Percentiles rank a stretch among this genome's conserved stretches.
Conservation (phyloP, 75 land plant genomes). For the Chamaecyparis obtusa region DNA sequence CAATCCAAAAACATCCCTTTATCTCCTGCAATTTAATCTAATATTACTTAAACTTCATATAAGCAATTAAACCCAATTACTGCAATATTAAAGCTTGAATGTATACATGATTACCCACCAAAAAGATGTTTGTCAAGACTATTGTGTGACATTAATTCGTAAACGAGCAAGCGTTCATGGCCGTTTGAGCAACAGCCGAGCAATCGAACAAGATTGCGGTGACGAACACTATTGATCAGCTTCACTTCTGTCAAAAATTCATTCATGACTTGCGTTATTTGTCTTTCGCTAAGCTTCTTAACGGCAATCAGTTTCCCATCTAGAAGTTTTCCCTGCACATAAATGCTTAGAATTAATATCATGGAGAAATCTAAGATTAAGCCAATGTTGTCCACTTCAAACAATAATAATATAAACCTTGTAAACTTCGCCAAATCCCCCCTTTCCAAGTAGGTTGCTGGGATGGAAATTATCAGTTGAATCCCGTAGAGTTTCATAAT, state of each 20-base stretch:
- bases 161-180: slow-evolving; percentile 19
- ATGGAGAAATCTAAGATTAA: not conserved
- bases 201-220: slow-evolving; percentile 20
- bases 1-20: slow-evolving; percentile 19
- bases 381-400: not conserved
- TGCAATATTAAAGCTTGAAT: too few species aligned
- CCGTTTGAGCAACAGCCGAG: slow-evolving; percentile 19
- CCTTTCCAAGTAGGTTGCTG: too few species aligned
- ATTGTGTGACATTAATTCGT: slow-evolving; percentile 15
- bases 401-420: not conserved
- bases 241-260: slow-evolving; percentile 22
- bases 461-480: too few species aligned
- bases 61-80: not conserved
- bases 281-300: slow-evolving; percentile 8
- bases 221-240: slow-evolving; percentile 13
- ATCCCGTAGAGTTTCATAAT: too few species aligned
- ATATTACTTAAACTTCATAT: too few species aligned
- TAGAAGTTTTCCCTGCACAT: slow-evolving; percentile 10
- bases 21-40: slow-evolving; percentile 14
- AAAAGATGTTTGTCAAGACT: slow-evolving; percentile 16
- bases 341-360: not conserved
- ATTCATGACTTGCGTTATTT: not conserved
- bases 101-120: not conserved
- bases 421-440: not conserved
- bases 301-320: slow-evolving; percentile 14